Evolutionary conservation across 805 yeast species (phyloP).

Genomic region (Grigorovia jiainica): DNA sequence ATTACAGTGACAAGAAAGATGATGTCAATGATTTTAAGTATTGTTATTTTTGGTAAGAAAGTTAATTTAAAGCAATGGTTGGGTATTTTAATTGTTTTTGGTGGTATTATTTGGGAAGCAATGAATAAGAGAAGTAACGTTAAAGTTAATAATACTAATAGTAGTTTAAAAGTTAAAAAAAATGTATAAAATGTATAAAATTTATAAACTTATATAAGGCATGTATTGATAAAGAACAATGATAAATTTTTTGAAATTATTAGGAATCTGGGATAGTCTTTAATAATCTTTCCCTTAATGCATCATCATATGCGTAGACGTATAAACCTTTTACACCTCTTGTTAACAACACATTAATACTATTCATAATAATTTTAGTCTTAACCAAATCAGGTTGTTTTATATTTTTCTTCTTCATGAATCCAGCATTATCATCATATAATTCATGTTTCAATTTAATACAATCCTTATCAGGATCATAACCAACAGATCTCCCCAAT

Average conservation of each 20-base stretch:
- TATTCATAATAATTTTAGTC: conserved; percentile 34
- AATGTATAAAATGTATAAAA: not conserved
- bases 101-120: conserved; percentile 80
- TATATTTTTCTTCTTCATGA: conserved; percentile 34
- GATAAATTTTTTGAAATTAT: not conserved
- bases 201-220: not conserved
- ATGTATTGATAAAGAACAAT: not conserved
- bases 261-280: not conserved
- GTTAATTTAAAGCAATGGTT: conserved; percentile 59
- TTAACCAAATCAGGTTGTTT: conserved; percentile 30
- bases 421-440: conserved; percentile 40
- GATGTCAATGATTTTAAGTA: conserved; percentile 89
- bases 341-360: conserved; percentile 37
- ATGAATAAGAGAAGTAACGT: conserved; percentile 29
- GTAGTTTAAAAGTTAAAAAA: not conserved
- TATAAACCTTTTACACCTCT: conserved; percentile 38
- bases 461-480: conserved; percentile 29
- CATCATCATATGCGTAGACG: conserved; percentile 35
- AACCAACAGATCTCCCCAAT: conserved; percentile 35
- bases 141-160: too few relatives aligned
- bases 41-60: conserved; percentile 74
- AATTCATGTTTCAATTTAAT: conserved; percentile 29
- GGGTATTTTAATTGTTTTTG: conserved; percentile 73
- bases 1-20: conserved; percentile 95
- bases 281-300: conserved; percentile 28